Evolutionary conservation across 208 protist species (phyloP).

Genomic region (Trypanosoma scelopori): DNA sequence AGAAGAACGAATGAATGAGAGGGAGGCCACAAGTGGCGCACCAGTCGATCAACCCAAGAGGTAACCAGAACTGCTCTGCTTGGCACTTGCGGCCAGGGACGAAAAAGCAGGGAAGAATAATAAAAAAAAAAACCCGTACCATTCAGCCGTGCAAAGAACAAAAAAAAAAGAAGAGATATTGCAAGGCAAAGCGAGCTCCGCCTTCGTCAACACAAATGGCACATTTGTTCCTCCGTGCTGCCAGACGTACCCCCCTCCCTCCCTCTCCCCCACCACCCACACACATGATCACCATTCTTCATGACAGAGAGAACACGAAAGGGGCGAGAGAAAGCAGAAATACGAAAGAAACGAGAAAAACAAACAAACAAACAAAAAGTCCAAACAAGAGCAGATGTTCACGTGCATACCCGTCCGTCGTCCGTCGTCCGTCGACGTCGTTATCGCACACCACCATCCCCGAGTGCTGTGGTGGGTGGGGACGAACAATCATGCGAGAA

Average conservation of each 20-base stretch:
- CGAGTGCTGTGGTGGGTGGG: not conserved
- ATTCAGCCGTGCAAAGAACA: slow-evolving; percentile 1
- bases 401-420: no score
- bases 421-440: no score
- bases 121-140: slow-evolving; percentile 3
- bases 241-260: no score
- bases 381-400: slow-evolving; percentile 1
- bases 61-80: no score
- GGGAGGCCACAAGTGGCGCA: not conserved
- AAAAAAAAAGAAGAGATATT: slow-evolving; percentile 2
- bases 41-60: no score
- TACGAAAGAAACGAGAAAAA: slow-evolving; percentile 12
- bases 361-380: slow-evolving; percentile 11
- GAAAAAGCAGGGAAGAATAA: slow-evolving; percentile 10
- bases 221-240: not conserved
- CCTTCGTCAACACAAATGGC: not conserved
- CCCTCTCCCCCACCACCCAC: no score
- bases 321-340: slow-evolving; percentile 12
- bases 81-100: no score
- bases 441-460: no score
- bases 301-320: not conserved
- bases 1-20: slow-evolving; percentile 5
- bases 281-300: not conserved
- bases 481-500: slow-evolving; percentile 3
- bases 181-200: not conserved